Base-by-base conservation (phyloP, 83 land plant genomes). In the Isoetes engelmannii region DNA sequence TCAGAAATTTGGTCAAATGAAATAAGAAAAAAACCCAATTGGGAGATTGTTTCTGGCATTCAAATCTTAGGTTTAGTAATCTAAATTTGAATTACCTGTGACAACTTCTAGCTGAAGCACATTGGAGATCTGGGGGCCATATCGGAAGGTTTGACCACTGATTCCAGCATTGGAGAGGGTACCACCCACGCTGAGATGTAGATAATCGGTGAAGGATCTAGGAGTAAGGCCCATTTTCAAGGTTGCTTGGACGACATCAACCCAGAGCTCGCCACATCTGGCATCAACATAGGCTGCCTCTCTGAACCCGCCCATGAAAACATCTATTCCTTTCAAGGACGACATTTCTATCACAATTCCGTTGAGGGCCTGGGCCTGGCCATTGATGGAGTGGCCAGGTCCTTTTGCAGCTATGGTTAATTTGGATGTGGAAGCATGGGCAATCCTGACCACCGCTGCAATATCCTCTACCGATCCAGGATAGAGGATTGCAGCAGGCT, bases 361-460 rank as follows among this genome's bases (percentile, higher is more conserved):
- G 20, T 75, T 62, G 47, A 61, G 68, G 20, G 88, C 81, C 88
- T 79, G 79, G n/a, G 94, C 86, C 63, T 89, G 94, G 47, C 94
- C 94, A 75, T 74, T 55, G 71, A 85, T 75, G 59, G 94, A 89
- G 77, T 89, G 94, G 62, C 94, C 88, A 76, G 87, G 87, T 13
- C 94, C 88, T 5, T 83, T 65, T 6, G 94, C 88, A 4, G 88
- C 91, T 17, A 89, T 82, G 28, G 87, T 84, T 51, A 86, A 77
- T 49, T 47, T 7, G 28, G 78, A 13, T 56, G 79, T 69, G 48
- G 48, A 41, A 13, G 41, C 8, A 41, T 7, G 4, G 61, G 7
- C n/a, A 51, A 15, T 51, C 15, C 54, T 10, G 15, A 51, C 54
- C 12, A 51, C 54, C n/a, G 54, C 54, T 12, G 54, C 54, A 51